Base-by-base conservation (phyloP, 306 rosid species). In the Albizia julibrissin region DNA sequence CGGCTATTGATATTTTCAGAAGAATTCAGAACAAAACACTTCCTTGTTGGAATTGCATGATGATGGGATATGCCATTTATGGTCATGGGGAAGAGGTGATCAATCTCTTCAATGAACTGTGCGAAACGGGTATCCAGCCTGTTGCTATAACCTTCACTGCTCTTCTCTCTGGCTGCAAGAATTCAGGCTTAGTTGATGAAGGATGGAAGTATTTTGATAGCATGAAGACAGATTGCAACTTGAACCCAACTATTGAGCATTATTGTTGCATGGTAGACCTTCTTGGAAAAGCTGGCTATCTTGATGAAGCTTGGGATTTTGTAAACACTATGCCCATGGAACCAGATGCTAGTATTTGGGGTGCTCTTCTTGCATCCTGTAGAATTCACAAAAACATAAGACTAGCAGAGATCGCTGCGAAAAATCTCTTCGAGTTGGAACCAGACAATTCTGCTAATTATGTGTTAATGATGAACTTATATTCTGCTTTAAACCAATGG, bases 41-140 rank as follows among this genome's bases (percentile, higher is more conserved):
- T 44, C 90, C 91, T 4, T 92, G 93, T 84, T 92, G 94, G 97
- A 92, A 92, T 81, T 90, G 97, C 86, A 85, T 92, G 92, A 87
- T 92, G 85, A 89, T 89, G 92, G 94, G 92, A 58, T 85, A 83
- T 86, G 89, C 97, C 31, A 82, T 72, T 68, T 82, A 89, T 83
- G 89, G 94, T 79, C 82, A 81, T 40, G 93, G 88, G 9, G 82
- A 89, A 87, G 89, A 90, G 79, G 91, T 85, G 21, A 83, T 84
- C 19, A 79, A 15, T 24, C 97, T 90, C 43, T 92, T 87, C 14
- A 64, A 82, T 72, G 84, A 84, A 73, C 87, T 92, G 89, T 13
- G 77, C 24, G 34, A 77, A 67, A 76, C 61, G 1, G 84, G 88
- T 52, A 76, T 89, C 82, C 83, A 64, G 70, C 92, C 97, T 39